These are phyloP conservation scores for Eimeria praecox DNA, from an alignment of 169 alveolate species.

Conservation along the genomic window DNA sequence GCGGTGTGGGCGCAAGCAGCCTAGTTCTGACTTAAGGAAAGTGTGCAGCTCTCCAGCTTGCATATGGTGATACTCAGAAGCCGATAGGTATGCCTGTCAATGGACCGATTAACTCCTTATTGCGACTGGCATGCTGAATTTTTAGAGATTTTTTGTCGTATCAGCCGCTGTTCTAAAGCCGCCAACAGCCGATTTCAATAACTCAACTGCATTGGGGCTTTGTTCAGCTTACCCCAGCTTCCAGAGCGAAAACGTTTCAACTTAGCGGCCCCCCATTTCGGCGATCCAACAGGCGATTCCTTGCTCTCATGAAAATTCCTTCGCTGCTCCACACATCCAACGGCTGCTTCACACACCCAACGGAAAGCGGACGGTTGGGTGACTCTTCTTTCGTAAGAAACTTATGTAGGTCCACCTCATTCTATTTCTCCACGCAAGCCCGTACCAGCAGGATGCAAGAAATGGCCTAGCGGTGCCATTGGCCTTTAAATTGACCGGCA, in stretches of 20 bases:
- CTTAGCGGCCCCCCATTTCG: not conserved
- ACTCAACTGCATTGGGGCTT: not conserved
- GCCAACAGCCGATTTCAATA: not conserved
- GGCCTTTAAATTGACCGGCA: not conserved
- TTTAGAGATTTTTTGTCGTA: not conserved
- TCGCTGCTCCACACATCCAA: no score
- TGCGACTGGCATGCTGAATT: not conserved
- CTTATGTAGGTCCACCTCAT: not conserved
- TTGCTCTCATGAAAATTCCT: not conserved
- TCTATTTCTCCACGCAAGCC: not conserved
- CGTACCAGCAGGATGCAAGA: not conserved
- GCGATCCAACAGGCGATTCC: not conserved
- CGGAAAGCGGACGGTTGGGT: not conserved
- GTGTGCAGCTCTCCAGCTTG: not conserved
- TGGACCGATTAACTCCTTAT: not conserved
- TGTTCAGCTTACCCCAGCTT: not conserved
- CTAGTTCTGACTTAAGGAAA: not conserved
- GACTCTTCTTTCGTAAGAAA: not conserved
- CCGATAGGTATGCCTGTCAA: not conserved
- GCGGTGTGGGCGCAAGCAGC: not conserved
- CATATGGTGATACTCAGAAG: not conserved
- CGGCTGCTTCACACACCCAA: not conserved
- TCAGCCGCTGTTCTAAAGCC: not conserved
- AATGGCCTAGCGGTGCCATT: not conserved
- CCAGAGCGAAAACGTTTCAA: not conserved